These are phyloP conservation scores for Onygenales sp. DNA, from an alignment of 2,329 filamentous ascomycete species.

Conservation along the genomic window DNA sequence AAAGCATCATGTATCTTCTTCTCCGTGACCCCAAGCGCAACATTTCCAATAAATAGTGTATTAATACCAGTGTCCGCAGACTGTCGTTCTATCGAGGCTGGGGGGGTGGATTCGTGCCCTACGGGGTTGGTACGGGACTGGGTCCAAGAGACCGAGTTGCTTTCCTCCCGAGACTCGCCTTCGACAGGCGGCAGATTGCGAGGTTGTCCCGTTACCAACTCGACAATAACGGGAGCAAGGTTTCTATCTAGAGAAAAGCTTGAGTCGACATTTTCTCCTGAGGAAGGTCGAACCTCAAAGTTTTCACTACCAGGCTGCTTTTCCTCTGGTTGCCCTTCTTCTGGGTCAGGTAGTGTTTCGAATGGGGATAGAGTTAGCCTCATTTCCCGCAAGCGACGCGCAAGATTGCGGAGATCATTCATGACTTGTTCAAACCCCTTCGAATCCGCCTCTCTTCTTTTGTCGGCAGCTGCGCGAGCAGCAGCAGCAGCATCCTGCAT, in stretches of 20 bases:
- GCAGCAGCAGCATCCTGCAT: constrained; percentile 28
- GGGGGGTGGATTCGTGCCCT: too few species aligned
- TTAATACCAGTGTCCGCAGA: background rate
- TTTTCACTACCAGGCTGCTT: background rate
- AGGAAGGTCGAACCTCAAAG: background rate
- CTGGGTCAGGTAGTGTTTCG: constrained; percentile 13
- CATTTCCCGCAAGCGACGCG: constrained; percentile 31
- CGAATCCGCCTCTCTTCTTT: constrained; percentile 26
- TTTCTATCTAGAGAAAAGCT: too few species aligned
- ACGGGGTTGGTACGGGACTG: too few species aligned
- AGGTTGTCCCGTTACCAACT: too few species aligned
- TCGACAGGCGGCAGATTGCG: too few species aligned
- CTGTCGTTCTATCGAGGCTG: background rate
- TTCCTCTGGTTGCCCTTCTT: background rate
- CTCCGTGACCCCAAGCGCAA: constrained; percentile 29
- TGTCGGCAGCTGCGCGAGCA: constrained; percentile 25
- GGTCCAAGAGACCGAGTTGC: too few species aligned
- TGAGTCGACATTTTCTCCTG: too few species aligned
- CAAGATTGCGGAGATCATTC: constrained; percentile 29
- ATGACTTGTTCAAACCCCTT: constrained; percentile 28
- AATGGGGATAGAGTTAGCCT: constrained; percentile 29
- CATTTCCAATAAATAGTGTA: constrained; percentile 31
- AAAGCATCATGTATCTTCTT: constrained; percentile 28
- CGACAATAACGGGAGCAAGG: too few species aligned
- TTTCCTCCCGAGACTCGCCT: too few species aligned